Evolutionary conservation across 768 basidiomycete species (phyloP).

Genomic region (Termitomyces sp.): DNA sequence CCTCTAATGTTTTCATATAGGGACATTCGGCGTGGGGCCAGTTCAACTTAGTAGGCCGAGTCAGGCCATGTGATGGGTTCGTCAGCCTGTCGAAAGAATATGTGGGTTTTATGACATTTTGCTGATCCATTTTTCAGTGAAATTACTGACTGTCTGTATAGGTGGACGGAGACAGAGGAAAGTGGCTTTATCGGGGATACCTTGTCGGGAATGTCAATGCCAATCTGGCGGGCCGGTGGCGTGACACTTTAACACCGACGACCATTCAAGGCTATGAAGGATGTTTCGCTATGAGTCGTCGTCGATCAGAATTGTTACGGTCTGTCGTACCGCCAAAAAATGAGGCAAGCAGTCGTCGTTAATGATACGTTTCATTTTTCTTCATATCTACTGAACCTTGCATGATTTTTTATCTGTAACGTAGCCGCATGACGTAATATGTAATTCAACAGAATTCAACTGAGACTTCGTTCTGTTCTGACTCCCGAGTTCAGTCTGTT

Average conservation of each 20-base stretch:
- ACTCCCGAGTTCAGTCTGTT: too few relatives aligned
- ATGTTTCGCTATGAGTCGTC: constrained; percentile 72
- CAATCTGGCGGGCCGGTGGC: constrained; percentile 80
- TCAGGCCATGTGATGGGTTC: constrained; percentile 80
- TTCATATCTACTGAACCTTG: not conserved
- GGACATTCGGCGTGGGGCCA: constrained; percentile 93
- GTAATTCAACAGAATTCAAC: too few relatives aligned
- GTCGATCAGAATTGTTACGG: too few relatives aligned
- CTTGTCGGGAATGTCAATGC: constrained; percentile 68
- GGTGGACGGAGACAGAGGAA: constrained; percentile 71
- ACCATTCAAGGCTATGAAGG: constrained; percentile 78
- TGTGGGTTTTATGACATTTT: constrained; percentile 35
- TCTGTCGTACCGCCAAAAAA: too few relatives aligned
- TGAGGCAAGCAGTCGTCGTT: constrained; percentile 60
- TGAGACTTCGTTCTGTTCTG: too few relatives aligned
- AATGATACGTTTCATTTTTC: constrained; percentile 24
- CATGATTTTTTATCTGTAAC: not conserved
- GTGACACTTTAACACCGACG: constrained; percentile 72
- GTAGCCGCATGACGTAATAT: constrained; percentile 8
- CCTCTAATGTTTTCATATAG: constrained; percentile 29
- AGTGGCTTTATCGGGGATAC: constrained; percentile 86
- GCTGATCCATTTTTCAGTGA: constrained; percentile 2
- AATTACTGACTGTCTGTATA: constrained; percentile 21
- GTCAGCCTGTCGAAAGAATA: constrained; percentile 85
- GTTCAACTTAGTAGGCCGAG: constrained; percentile 74